Evolutionary conservation across 2,329 filamentous ascomycete species (phyloP), one percentile per base, ranked within the genome.

Genomic region (Aspergillus ochraceus): DNA sequence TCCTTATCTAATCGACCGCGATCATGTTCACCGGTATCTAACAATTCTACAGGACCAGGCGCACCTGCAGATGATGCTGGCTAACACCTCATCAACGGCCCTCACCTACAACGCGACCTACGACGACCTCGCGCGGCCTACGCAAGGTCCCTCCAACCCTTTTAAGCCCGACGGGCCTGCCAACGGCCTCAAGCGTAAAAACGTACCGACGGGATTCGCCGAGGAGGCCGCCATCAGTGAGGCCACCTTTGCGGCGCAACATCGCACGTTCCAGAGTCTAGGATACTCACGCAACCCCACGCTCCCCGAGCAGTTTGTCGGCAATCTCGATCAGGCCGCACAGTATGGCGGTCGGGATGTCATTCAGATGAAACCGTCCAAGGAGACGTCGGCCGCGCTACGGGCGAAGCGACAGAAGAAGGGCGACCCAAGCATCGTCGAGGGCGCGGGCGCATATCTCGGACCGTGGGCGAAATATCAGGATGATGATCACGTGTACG

Each of bases 401-500:
- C 83, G 89, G 52, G 82, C 88, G n/a, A 90, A 88, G 67, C 84
- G 95, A 61, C 92, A 98, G 76, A 87, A 81, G 66, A 97, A 95
- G 72, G 95, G 95, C 52, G 88, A 94, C 72, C 86, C 92, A 47
- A 87, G 88, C 19, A 84, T 97, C 45, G 89, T 93, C 0, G 93
- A 97, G 69, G 95, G 95, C 0, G 88, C 92, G 8, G 89, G 89
- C 56, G 89, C 92, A 50, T 99, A 99, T 76, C 85, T 96, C 42
- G 96, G 96, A 0, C 96, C 95, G 0, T 99, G 96, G 96, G 96
- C 95, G 9, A 88, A 84, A 73, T 97, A 96, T 71, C 83, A 87
- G 64, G 81, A 88, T 53, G 87, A 93, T 64, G 89, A 90, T 68
- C 89, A 92, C 65, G 81, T 86, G 32, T 86, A 84, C 57, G 85